phyloP scores from a whole-genome alignment of 164 flowering plant genomes.

The Stephania japonica region DNA sequence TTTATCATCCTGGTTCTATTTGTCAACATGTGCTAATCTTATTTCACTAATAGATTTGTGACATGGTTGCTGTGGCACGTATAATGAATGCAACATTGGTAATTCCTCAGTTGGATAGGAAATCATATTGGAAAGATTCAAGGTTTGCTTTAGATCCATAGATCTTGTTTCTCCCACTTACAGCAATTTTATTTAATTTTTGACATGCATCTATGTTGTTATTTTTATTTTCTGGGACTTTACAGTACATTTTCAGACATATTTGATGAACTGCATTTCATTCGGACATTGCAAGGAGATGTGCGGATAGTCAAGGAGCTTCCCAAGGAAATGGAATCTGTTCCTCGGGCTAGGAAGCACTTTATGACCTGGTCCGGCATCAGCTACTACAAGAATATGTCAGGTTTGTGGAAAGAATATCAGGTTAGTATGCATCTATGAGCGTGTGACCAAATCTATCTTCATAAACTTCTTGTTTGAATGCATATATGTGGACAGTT shows the following conservation, averaged over 20 bases:
- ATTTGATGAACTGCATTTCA: slow-evolving; percentile 84
- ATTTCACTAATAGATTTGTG: slow-evolving; percentile 52
- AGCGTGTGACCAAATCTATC: neutral
- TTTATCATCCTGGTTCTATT: slow-evolving; percentile 7
- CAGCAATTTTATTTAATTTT: neutral
- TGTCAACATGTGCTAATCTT: neutral
- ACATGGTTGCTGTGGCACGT: slow-evolving; percentile 96
- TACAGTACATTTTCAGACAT: slow-evolving; percentile 79
- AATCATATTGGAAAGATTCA: slow-evolving; percentile 91
- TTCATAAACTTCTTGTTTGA: neutral
- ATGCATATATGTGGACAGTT: neutral
- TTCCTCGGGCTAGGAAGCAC: slow-evolving; percentile 83
- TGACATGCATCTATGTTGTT: neutral
- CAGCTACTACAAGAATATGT: slow-evolving; percentile 80
- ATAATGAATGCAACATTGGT: slow-evolving; percentile 94
- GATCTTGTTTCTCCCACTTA: neutral
- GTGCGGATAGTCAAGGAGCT: slow-evolving; percentile 72
- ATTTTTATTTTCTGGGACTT: neutral
- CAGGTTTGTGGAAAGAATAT: slow-evolving; percentile 62
- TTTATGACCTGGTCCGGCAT: slow-evolving; percentile 78
- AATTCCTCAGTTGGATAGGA: slow-evolving; percentile 87
- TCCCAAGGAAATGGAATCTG: slow-evolving; percentile 66
- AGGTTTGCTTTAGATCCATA: slow-evolving; percentile 42
- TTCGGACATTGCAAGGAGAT: slow-evolving; percentile 56
- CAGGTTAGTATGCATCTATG: slow-evolving; percentile 36